Evolutionary conservation across 176 grass and related monocot species (phyloP).

Genomic region (Metroxylon sagu): DNA sequence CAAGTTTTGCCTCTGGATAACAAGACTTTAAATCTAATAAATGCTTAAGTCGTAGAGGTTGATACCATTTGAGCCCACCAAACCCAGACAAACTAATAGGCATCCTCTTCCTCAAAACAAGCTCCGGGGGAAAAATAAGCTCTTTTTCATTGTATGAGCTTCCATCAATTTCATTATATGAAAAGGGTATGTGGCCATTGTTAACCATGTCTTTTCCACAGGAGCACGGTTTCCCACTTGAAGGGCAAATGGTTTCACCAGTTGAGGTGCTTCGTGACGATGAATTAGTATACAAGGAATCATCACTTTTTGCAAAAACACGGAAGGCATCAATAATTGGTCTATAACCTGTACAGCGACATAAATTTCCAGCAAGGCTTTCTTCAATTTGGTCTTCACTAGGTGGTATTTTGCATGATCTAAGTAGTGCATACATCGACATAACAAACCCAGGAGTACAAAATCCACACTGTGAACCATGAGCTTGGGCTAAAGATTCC

Average conservation of each 20-base stretch:
- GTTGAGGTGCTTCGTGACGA: slow-evolving; percentile 29
- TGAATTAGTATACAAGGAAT: slow-evolving; percentile 58
- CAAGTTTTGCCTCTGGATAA: slow-evolving; percentile 72
- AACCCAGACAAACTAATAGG: slow-evolving; percentile 67
- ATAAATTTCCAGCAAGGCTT: slow-evolving; percentile 84
- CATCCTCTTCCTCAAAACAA: slow-evolving; percentile 49
- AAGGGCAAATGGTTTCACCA: slow-evolving; percentile 65
- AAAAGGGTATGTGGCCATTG: slow-evolving; percentile 42
- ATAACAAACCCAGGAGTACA: slow-evolving; percentile 97
- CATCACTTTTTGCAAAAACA: slow-evolving; percentile 81
- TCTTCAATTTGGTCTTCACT: slow-evolving; percentile 93
- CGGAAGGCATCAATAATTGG: slow-evolving; percentile 97
- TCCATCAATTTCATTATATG: slow-evolving; percentile 72
- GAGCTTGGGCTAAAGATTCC: slow-evolving; percentile 72
- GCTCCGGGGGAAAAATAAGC: slow-evolving; percentile 91
- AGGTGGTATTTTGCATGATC: slow-evolving; percentile 67
- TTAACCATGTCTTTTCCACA: slow-evolving; percentile 33
- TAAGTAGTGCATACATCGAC: slow-evolving; percentile 93
- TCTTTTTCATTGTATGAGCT: slow-evolving; percentile 65
- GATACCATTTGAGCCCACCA: slow-evolving; percentile 73
- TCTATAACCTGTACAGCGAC: slow-evolving; percentile 92
- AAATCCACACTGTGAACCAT: slow-evolving; percentile 99
- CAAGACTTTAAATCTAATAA: slow-evolving; percentile 60
- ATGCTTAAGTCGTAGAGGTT: slow-evolving; percentile 71
- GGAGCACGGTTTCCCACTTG: slow-evolving; percentile 85